Base-by-base conservation (phyloP, 345 rosid genomes). In the Durio zibethinus region DNA sequence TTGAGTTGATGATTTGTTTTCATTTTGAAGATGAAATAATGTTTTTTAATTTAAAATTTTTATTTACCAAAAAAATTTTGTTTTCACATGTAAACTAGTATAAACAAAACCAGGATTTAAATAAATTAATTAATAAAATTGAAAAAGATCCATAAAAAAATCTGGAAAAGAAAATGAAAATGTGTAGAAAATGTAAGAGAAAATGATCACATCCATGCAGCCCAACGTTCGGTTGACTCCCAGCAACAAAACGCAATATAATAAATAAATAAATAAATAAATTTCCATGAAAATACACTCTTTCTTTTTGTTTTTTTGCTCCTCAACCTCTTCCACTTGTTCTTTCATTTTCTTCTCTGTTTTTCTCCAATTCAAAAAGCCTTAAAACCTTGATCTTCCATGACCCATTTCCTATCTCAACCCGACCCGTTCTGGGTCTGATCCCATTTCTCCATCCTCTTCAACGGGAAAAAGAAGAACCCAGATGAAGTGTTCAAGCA, bases 161-260 rank as follows among this genome's bases (percentile, higher is more conserved):
- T 45, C 16, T 1, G 20, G 15, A 47, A 47, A 45, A 45, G 2
- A 6, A 20, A 21, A 31, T 31, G 33, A 38, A 25, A 16, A 61
- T 20, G 8, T 2, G 4, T 21, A n/a, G 76, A 50, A 77, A 78
- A 74, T 79, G 15, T 40, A 80, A 6, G 20, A 14, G 36, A 5
- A 53, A 53, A 42, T 64, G 45, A 14, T 84, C 83, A 72, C 81
- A 87, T 82, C 92, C 92, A 89, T 87, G 91, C 91, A 87, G 88
- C 80, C 89, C 82, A 86, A 91, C 91, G 91, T 87, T 85, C 82
- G 85, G 92, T 91, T 89, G 96, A 91, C 96, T 81, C 78, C 25
- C 65, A 43, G 71, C 75, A 25, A 80, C 77, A 82, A 78, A 81
- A 47, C 3, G 18, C 7, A 66, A 47, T 27, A 25, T 4, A 36